Conservation (phyloP, 129 eudicot species). For the Flaveria brownii region DNA sequence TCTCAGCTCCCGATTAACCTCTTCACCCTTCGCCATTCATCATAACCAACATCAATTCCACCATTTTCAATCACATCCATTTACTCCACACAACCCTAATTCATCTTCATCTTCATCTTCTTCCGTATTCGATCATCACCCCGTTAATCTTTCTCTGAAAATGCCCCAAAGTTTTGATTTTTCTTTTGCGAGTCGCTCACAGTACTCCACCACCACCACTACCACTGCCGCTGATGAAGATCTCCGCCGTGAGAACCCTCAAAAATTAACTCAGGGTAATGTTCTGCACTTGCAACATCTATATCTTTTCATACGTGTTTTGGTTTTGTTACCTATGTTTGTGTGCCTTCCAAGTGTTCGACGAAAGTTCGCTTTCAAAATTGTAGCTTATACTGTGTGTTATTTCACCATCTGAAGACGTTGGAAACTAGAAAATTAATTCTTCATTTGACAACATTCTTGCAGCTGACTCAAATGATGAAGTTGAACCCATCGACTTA, state of each 20-base stretch:
- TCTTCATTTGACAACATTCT: not conserved
- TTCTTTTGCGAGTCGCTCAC: not conserved
- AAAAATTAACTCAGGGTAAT: constrained; percentile 15
- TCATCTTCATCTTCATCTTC: not conserved
- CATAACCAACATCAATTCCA: constrained; percentile 15
- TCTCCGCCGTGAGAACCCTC: constrained; percentile 13
- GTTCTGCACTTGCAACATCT: not conserved
- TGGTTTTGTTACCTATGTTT: not conserved
- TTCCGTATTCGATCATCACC: constrained; percentile 7
- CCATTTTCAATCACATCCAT: constrained; percentile 24
- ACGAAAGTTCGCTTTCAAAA: constrained; percentile 16
- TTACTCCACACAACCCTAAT: constrained; percentile 13
- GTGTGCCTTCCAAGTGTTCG: constrained; percentile 39
- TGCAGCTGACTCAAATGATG: constrained; percentile 54
- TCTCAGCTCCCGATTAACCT: constrained; percentile 16
- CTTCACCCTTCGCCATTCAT: constrained; percentile 26
- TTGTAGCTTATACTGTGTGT: not conserved
- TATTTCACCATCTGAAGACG: not conserved
- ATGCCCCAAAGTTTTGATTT: constrained; percentile 13
- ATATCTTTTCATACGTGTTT: not conserved
- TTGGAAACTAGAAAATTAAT: not conserved
- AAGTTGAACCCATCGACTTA: constrained; percentile 46
- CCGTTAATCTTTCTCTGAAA: constrained; percentile 1
- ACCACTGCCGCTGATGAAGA: constrained; percentile 17
- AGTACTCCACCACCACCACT: constrained; percentile 33